Evolutionary conservation across 2,329 filamentous ascomycete species (phyloP).

Genomic region (Trichoderma atrobrunneum): DNA sequence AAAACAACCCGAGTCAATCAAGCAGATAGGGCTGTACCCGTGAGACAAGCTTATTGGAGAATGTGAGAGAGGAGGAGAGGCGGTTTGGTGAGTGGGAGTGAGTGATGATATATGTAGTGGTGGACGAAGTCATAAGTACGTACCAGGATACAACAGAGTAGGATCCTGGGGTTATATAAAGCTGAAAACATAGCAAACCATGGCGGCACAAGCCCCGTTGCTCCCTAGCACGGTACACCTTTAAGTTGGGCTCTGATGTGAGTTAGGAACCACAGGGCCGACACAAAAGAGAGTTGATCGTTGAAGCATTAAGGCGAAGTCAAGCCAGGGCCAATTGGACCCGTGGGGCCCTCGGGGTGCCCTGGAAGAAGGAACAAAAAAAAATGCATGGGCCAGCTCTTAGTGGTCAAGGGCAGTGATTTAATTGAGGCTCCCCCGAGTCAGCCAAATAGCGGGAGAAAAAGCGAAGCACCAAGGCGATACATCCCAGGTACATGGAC

Average conservation of each 20-base stretch:
- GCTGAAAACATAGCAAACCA: slow-evolving; percentile 18
- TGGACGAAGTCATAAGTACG: neutral
- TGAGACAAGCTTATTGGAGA: slow-evolving; percentile 21
- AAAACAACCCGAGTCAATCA: neutral
- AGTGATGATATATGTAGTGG: slow-evolving; percentile 35
- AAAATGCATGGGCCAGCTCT: neutral
- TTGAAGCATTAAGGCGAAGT: slow-evolving; percentile 21
- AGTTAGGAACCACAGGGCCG: slow-evolving; percentile 20
- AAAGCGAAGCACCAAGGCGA: neutral
- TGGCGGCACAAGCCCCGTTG: slow-evolving; percentile 21
- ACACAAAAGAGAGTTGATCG: slow-evolving; percentile 18
- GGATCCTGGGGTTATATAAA: slow-evolving; percentile 9
- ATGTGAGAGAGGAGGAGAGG: slow-evolving; percentile 24
- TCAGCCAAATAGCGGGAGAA: slow-evolving; percentile 2
- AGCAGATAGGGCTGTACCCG: neutral
- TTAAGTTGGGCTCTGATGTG: slow-evolving; percentile 37
- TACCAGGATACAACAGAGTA: neutral
- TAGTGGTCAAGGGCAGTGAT: neutral
- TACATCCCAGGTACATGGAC: slow-evolving; percentile 10
- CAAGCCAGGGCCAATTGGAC: slow-evolving; percentile 22
- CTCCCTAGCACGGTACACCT: slow-evolving; percentile 29
- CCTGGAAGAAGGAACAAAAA: neutral
- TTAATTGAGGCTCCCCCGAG: slow-evolving; percentile 8
- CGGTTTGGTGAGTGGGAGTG: slow-evolving; percentile 30
- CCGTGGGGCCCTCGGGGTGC: slow-evolving; percentile 21